A percentile compares a stretch with the other conserved stretches of the same genome.
Evolutionary conservation across 2,329 filamentous ascomycete genomes (phyloP).

Genomic region (Pseudogymnoascus sp.): DNA sequence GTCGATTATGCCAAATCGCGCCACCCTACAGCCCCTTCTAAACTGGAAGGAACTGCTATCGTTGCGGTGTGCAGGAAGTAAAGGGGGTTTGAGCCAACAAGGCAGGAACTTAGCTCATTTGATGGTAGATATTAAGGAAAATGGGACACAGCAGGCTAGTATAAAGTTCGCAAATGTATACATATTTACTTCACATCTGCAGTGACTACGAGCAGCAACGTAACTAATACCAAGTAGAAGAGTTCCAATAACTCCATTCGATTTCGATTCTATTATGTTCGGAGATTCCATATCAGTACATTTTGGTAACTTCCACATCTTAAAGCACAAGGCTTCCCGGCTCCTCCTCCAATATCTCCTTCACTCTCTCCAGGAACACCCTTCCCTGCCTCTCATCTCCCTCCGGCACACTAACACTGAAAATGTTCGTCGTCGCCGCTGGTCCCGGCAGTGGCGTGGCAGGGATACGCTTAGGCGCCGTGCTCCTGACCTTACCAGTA

Average conservation of each 20-base stretch:
- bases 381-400: slow-evolving; percentile 75
- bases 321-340: slow-evolving; percentile 65
- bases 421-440: slow-evolving; percentile 60
- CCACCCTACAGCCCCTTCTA: neutral
- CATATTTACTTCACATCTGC: neutral
- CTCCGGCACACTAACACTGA: slow-evolving; percentile 71
- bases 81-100: neutral
- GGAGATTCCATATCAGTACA: neutral
- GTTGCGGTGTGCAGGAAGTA: slow-evolving; percentile 13
- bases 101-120: neutral
- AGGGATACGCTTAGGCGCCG: slow-evolving; percentile 26
- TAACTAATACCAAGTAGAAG: neutral
- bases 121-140: neutral
- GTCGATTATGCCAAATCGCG: slow-evolving; percentile 3
- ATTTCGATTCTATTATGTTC: neutral
- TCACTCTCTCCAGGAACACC: slow-evolving; percentile 79
- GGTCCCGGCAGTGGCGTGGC: slow-evolving; percentile 38
- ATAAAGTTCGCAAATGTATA: neutral
- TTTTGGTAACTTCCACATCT: slow-evolving; percentile 18
- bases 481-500: slow-evolving; percentile 37
- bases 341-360: slow-evolving; percentile 72
- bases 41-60: slow-evolving; percentile 9
- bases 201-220: neutral
- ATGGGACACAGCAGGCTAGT: neutral
- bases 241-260: neutral